phyloP scores from a whole-genome alignment of 208 protist genomes.

The Cochliopodium minus region DNA sequence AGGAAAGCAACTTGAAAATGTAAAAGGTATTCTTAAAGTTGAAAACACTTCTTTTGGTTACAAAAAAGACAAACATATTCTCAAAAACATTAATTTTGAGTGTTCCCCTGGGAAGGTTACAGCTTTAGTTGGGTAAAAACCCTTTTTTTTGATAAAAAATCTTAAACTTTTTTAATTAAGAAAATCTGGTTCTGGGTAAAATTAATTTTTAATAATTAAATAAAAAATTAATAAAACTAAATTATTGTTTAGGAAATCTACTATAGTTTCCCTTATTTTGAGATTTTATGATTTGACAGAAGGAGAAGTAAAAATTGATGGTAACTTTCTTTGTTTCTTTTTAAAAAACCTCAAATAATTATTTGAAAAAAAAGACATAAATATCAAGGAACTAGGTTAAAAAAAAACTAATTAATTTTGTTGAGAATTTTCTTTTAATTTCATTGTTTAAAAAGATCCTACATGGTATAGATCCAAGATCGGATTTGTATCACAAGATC shows the following conservation, averaged over 20 bases:
- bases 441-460: too few species aligned
- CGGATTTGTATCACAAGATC: constrained; percentile 7
- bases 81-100: background rate
- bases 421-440: too few species aligned
- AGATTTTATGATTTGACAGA: constrained; percentile 51
- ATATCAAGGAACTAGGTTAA: too few species aligned
- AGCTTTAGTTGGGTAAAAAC: background rate
- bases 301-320: constrained; percentile 18
- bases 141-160: too few species aligned
- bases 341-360: too few species aligned
- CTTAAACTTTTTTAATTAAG: too few species aligned
- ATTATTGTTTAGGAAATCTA: constrained; percentile 45
- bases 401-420: too few species aligned
- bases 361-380: too few species aligned
- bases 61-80: background rate
- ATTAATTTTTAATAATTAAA: too few species aligned
- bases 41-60: background rate
- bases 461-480: background rate
- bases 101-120: background rate
- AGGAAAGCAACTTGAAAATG: background rate
- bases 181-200: too few species aligned
- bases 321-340: background rate
- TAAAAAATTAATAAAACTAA: too few species aligned
- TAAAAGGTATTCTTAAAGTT: constrained; percentile 24
- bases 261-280: constrained; percentile 46